phyloP scores from a whole-genome alignment of 495 filamentous ascomycete species.

The Hypoxylon perforatum region DNA sequence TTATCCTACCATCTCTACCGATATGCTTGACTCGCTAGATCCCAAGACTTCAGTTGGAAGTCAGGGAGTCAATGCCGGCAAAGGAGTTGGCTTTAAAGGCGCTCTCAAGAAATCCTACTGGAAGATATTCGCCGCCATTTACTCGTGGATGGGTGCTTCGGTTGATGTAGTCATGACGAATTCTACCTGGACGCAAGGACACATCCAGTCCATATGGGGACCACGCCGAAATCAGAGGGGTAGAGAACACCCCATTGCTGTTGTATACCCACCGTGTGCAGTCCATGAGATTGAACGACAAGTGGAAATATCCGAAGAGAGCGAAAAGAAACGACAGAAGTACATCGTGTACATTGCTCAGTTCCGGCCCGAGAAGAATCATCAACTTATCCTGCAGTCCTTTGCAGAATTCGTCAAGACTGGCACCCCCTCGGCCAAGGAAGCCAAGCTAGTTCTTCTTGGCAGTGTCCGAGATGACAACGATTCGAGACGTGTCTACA shows the following conservation, averaged over 20 bases:
- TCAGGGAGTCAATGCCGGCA: conserved; percentile 85
- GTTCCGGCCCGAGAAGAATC: conserved; percentile 97
- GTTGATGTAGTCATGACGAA: conserved; percentile 97
- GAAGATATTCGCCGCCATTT: conserved; percentile 82
- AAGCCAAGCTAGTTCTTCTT: conserved; percentile 79
- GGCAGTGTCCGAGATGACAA: conserved; percentile 86
- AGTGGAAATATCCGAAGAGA: conserved; percentile 73
- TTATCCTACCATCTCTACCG: conserved; percentile 97
- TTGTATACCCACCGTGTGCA: conserved; percentile 92
- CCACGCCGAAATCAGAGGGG: conserved; percentile 57
- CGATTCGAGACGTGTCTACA: conserved; percentile 89
- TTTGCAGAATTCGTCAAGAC: conserved; percentile 76
- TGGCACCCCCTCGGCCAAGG: conserved; percentile 54
- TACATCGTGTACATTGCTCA: conserved; percentile 92
- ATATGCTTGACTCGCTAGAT: conserved; percentile 90
- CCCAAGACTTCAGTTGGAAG: conserved; percentile 64
- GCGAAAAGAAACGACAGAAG: conserved; percentile 73
- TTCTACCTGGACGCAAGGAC: conserved; percentile 89
- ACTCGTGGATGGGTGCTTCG: conserved; percentile 80
- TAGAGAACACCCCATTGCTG: conserved; percentile 62
- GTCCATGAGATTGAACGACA: conserved; percentile 81
- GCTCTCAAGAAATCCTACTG: conserved; percentile 81
- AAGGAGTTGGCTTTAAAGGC: conserved; percentile 75
- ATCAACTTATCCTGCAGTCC: conserved; percentile 81
- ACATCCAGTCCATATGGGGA: conserved; percentile 86